phyloP scores from a whole-genome alignment of 495 filamentous ascomycete species.

The Tuber microsphaerosporum region DNA sequence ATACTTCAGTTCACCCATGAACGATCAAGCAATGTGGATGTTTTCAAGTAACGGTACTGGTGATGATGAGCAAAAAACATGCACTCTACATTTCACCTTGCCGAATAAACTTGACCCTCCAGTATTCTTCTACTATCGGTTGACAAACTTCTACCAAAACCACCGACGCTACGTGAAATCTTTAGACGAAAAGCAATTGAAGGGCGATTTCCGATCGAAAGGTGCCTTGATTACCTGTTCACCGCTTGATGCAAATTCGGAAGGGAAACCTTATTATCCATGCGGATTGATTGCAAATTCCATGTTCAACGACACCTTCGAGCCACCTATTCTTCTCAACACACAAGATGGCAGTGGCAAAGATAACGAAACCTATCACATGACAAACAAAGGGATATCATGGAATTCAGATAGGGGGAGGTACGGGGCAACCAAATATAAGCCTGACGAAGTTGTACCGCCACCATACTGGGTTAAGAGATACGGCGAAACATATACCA shows the following conservation, averaged over 20 bases:
- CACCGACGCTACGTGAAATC: conserved; percentile 91
- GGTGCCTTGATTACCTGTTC: conserved; percentile 61
- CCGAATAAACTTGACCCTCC: conserved; percentile 69
- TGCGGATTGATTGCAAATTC: conserved; percentile 95
- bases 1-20: conserved; percentile 54
- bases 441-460: conserved; percentile 58
- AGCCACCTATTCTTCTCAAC: conserved; percentile 51
- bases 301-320: conserved; percentile 86
- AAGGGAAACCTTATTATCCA: conserved; percentile 71
- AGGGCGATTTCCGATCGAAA: conserved; percentile 59
- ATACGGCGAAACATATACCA: conserved; percentile 57
- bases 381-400: conserved; percentile 68
- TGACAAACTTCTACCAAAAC: conserved; percentile 98
- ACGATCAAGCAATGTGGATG: neutral
- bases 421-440: conserved; percentile 63
- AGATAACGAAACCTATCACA: conserved; percentile 52
- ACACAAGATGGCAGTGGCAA: conserved; percentile 37
- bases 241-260: conserved; percentile 55
- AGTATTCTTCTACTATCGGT: conserved; percentile 80
- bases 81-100: conserved; percentile 65
- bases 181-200: conserved; percentile 71
- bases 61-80: conserved; percentile 41
- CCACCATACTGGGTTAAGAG: conserved; percentile 72
- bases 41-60: neutral
- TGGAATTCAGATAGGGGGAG: conserved; percentile 75